A percentile compares a stretch with the other conserved stretches of the same genome.
These are phyloP conservation scores for Naganishia randhawae DNA, from an alignment of 768 basidiomycete species.

Conservation along the genomic window DNA sequence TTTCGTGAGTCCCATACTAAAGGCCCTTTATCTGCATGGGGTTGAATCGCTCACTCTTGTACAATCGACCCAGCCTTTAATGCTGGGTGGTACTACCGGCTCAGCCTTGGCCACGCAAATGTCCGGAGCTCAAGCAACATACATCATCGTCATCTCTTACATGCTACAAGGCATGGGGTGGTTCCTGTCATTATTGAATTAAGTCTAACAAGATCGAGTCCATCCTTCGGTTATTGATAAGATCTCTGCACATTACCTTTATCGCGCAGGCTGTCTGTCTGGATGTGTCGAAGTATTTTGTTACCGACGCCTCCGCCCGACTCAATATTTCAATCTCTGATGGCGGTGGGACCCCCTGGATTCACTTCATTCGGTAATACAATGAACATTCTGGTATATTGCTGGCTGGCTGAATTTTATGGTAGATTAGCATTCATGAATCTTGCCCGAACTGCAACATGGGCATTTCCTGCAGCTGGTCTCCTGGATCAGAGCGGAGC, in stretches of 20 bases:
- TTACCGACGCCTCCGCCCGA: slow-evolving; percentile 21
- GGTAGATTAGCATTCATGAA: slow-evolving; percentile 17
- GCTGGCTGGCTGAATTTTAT: no score
- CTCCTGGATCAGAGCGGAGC: slow-evolving; percentile 17
- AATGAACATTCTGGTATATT: background rate
- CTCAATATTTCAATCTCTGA: slow-evolving; percentile 13
- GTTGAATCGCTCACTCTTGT: background rate
- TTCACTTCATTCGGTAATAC: slow-evolving; percentile 23
- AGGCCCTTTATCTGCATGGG: background rate
- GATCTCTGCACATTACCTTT: background rate
- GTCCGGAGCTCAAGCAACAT: slow-evolving; percentile 2
- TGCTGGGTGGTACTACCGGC: slow-evolving; percentile 24
- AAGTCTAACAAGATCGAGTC: background rate
- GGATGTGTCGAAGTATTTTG: slow-evolving; percentile 17
- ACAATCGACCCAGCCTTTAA: slow-evolving; percentile 3
- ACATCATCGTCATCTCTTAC: slow-evolving; percentile 22
- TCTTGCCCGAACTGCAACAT: slow-evolving; percentile 8
- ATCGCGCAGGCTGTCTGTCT: slow-evolving; percentile 3
- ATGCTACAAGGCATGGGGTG: slow-evolving; percentile 22
- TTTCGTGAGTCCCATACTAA: slow-evolving; percentile 4
- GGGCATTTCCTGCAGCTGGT: slow-evolving; percentile 4
- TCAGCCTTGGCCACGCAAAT: background rate
- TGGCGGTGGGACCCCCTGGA: slow-evolving; percentile 26
- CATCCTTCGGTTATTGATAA: no score
- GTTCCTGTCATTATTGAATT: slow-evolving; percentile 11